Evolutionary conservation across 2,329 filamentous ascomycete species (phyloP).

Genomic region (Lasiodiplodia sp.): DNA sequence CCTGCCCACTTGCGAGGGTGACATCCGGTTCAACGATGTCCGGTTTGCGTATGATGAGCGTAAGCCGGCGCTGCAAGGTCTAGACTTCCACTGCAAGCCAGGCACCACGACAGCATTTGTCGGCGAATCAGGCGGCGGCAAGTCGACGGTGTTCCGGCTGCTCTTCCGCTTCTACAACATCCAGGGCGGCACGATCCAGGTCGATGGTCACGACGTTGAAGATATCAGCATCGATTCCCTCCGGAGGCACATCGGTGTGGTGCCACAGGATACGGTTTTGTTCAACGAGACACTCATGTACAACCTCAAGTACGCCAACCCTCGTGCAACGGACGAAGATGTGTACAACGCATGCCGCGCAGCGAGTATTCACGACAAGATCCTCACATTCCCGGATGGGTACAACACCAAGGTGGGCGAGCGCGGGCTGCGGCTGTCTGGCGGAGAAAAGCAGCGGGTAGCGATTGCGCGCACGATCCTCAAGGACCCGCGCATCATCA

Average conservation of each 20-base stretch:
- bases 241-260: constrained; percentile 88
- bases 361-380: constrained; percentile 92
- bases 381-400: constrained; percentile 84
- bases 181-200: constrained; percentile 76
- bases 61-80: constrained; percentile 81
- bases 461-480: constrained; percentile 92
- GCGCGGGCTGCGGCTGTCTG: constrained; percentile 83
- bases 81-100: constrained; percentile 84
- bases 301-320: constrained; percentile 89
- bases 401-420: constrained; percentile 93
- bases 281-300: constrained; percentile 97
- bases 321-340: constrained; percentile 78
- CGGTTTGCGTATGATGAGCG: constrained; percentile 89
- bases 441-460: constrained; percentile 91
- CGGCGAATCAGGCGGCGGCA: constrained; percentile 94
- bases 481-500: constrained; percentile 89
- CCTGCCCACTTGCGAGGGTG: constrained; percentile 75
- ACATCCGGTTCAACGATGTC: constrained; percentile 87
- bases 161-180: constrained; percentile 97
- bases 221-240: constrained; percentile 94
- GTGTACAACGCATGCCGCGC: constrained; percentile 82
- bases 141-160: constrained; percentile 94
- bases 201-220: constrained; percentile 85
- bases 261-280: constrained; percentile 93
- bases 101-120: constrained; percentile 96